Base-by-base conservation (phyloP, 768 basidiomycete genomes). In the Lentinula detonsa region DNA sequence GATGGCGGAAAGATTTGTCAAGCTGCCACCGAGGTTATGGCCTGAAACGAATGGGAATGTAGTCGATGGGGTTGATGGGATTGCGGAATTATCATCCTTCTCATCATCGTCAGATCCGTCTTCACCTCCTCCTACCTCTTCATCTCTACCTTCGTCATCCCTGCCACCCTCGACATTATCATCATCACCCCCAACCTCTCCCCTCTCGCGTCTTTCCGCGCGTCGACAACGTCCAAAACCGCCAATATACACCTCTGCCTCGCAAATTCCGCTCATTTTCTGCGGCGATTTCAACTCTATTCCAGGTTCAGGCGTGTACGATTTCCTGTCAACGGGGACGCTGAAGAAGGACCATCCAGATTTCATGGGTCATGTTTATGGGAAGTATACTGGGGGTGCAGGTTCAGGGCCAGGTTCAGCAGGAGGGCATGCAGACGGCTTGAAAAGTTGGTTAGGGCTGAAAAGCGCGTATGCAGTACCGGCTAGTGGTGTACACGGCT, bases 261-360 rank as follows among this genome's bases (percentile, higher is more conserved):
- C 82, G 54, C 92, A 93, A 79, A 97, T 98, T 70, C 96, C 97
- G 8, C 73, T 90, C 62, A 82, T 99, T 72, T 78, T 98, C 61
- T 91, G 90, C 66, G 94, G 95, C n/a, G 97, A 99, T 75, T 95
- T 90, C 78, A 99, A 99, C 78, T 96, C 94, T 53, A 75, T 87
- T 2, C 90, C 93, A 1, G 76, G 78, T 9, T 93, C 91, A 37
- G 94, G 94, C 5, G 91, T 98, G 18, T 97, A 92, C 77, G 93
- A 98, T 67, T 95, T 90, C 78, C 73, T 98, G 57, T 81, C 88
- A 28, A 84, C 78, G 8, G 96, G 97, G 10, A 70, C 73, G 8
- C 76, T 89, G 3, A 75, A 88, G 2, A 77, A 85, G 7, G 82
- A 90, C 61, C 97, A 99, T 67, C 83, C 87, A 9, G 97, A 99